Evolutionary conservation across 345 rosid species (phyloP).

Genomic region (Dipteronia sinensis): DNA sequence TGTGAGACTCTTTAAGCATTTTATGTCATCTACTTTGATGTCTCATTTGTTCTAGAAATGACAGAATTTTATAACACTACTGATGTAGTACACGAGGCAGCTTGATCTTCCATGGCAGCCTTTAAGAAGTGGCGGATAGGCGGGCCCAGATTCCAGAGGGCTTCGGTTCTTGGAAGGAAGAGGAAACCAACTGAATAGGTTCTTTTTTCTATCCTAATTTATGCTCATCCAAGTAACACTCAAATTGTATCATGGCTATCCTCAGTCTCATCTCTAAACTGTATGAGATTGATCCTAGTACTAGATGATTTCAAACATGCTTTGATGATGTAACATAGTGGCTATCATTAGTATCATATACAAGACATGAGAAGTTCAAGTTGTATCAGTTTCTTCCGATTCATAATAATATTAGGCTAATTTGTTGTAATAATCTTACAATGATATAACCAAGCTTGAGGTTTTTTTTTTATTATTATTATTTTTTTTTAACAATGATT

Average conservation of each 20-base stretch:
- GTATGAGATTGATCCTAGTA: too few species aligned
- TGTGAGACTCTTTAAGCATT: slow-evolving; percentile 40
- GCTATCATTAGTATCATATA: not conserved
- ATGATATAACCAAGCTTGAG: not conserved
- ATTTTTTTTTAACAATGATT: too few species aligned
- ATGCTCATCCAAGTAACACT: not conserved
- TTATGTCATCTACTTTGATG: not conserved
- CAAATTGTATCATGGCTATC: not conserved
- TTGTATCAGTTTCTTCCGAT: not conserved
- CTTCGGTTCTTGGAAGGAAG: slow-evolving; percentile 88
- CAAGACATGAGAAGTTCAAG: not conserved
- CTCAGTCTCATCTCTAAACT: too few species aligned
- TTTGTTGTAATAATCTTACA: not conserved
- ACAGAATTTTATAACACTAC: slow-evolving; percentile 1
- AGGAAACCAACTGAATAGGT: slow-evolving; percentile 52
- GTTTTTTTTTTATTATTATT: too few species aligned
- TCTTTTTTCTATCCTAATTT: slow-evolving; percentile 2
- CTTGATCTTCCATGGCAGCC: slow-evolving; percentile 67
- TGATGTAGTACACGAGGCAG: slow-evolving; percentile 74
- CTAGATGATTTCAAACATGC: too few species aligned
- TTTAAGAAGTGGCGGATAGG: slow-evolving; percentile 85
- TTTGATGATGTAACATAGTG: slow-evolving; percentile 2
- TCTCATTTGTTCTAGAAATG: not conserved
- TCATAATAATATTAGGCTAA: not conserved
- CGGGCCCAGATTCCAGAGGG: slow-evolving; percentile 79